A percentile compares a stretch with the other conserved stretches of the same genome.
phyloP scores from a whole-genome alignment of 345 rosid genomes.

The Adansonia digitata region DNA sequence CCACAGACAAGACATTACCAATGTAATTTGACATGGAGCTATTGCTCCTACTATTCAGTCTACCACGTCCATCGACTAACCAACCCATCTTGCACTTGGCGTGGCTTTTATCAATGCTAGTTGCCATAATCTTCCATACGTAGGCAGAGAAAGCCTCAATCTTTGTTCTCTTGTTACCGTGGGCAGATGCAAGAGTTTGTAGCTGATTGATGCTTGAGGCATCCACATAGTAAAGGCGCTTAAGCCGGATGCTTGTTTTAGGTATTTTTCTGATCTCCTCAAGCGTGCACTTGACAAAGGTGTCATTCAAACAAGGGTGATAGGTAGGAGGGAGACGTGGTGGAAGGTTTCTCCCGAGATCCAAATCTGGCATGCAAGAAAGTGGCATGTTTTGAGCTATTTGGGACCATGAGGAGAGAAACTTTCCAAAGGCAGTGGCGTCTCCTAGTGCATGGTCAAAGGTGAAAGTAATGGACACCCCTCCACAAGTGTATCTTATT shows the following conservation, averaged over 20 bases:
- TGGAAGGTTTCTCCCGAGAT: slow-evolving; percentile 52
- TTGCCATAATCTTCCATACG: slow-evolving; percentile 70
- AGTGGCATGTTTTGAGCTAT: slow-evolving; percentile 49
- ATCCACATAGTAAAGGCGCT: slow-evolving; percentile 69
- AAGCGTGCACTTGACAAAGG: slow-evolving; percentile 54
- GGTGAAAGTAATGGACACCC: slow-evolving; percentile 62
- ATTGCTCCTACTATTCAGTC: slow-evolving; percentile 26
- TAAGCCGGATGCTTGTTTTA: slow-evolving; percentile 31
- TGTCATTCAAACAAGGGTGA: slow-evolving; percentile 45
- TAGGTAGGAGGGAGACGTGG: slow-evolving; percentile 61
- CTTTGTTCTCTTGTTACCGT: slow-evolving; percentile 54
- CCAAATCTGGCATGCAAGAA: slow-evolving; percentile 45
- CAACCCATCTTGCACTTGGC: slow-evolving; percentile 81
- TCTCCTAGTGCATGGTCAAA: slow-evolving; percentile 90
- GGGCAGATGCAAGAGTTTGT: slow-evolving; percentile 45
- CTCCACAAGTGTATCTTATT: slow-evolving; percentile 55
- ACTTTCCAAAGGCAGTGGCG: slow-evolving; percentile 60
- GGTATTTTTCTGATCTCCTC: slow-evolving; percentile 65
- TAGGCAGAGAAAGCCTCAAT: slow-evolving; percentile 88
- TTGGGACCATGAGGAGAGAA: slow-evolving; percentile 66
- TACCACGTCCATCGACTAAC: slow-evolving; percentile 70
- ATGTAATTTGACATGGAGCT: slow-evolving; percentile 51
- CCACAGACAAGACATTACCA: slow-evolving; percentile 70
- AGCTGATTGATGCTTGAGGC: slow-evolving; percentile 41
- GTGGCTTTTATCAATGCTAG: slow-evolving; percentile 33